Evolutionary conservation across 208 protist species (phyloP).

Genomic region (Trypanosoma brucei): DNA sequence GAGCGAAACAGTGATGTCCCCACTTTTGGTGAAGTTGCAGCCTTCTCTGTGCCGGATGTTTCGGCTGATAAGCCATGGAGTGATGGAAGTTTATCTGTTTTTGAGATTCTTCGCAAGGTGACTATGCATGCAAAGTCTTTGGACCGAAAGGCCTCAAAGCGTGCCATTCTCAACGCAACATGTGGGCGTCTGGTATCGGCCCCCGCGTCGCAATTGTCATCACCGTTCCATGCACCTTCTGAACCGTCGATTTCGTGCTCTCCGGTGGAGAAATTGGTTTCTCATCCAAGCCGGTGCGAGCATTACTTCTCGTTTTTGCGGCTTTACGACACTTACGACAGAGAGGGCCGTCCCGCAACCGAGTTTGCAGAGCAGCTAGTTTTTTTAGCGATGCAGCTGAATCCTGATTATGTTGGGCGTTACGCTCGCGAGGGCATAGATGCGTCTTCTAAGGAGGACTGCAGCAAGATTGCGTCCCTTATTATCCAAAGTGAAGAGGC

Average conservation of each 20-base stretch:
- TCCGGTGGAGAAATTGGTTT: slow-evolving; percentile 8
- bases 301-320: slow-evolving; percentile 89
- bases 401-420: slow-evolving; percentile 60
- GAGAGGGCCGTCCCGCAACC: slow-evolving; percentile 29
- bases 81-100: slow-evolving; percentile 39
- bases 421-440: slow-evolving; percentile 57
- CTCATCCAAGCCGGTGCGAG: slow-evolving; percentile 46
- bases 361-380: slow-evolving; percentile 68
- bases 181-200: slow-evolving; percentile 18
- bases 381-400: slow-evolving; percentile 79
- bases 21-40: slow-evolving; percentile 7
- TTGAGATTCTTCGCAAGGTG: slow-evolving; percentile 66
- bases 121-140: slow-evolving; percentile 72
- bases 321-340: slow-evolving; percentile 79
- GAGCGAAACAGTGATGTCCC: slow-evolving; percentile 42
- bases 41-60: slow-evolving; percentile 5
- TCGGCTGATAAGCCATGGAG: slow-evolving; percentile 15
- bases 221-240: slow-evolving; percentile 11
- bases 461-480: slow-evolving; percentile 46
- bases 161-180: slow-evolving; percentile 73
- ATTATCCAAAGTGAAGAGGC: slow-evolving; percentile 64
- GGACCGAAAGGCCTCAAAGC: slow-evolving; percentile 77
- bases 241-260: slow-evolving; percentile 7
- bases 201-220: slow-evolving; percentile 22
- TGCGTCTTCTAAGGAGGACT: slow-evolving; percentile 39